Evolutionary conservation across 306 rosid genomes (phyloP), one percentile per base, ranked within the genome.

Genomic region (Vicia sativa): DNA sequence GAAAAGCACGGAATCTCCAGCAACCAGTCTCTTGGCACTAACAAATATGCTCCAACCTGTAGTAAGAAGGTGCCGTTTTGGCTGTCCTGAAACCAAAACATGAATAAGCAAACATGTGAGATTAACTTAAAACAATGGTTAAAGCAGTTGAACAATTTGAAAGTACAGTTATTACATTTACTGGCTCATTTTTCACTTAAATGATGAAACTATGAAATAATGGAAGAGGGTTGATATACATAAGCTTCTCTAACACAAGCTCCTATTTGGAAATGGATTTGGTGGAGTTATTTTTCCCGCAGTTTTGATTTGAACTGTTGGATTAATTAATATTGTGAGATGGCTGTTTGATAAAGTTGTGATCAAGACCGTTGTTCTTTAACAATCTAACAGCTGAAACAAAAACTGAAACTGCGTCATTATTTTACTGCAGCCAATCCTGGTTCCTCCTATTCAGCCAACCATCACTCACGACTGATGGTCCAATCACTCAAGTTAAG

Each of bases 1-100:
- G 80, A 91, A 91, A 75, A 91, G 96, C 79, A 91, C 96, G 52
- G 97, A 91, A 81, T 91, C 97, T 58, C 97, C 97, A 4, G 96
- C 96, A 29, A 91, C 87, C 55, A 91, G 90, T 80, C 97, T 84
- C 83, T 91, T 91, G 75, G 97, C 97, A 80, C 97, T 91, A 68
- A 91, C 97, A 80, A 91, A 91, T 70, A 91, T 93, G 71, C 96
- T 90, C 96, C 96, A 90, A 67, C 96, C 96, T 26, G 96, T 90
- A 2, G 97, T 90, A 76, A 90, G 97, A 69, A 91, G 97, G 84
- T 91, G 97, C 0, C 97, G 92, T 74, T 91, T 91, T 3, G 97
- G 97, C 83, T 91, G 97, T 70, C 97, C 97, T 91, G 97, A 80
- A 66, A 23, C 85, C 11, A 50, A 78, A 66, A 59, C 3, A 21